phyloP scores from a whole-genome alignment of 2,329 filamentous ascomycete species.

The Hypoxylon sp. region DNA sequence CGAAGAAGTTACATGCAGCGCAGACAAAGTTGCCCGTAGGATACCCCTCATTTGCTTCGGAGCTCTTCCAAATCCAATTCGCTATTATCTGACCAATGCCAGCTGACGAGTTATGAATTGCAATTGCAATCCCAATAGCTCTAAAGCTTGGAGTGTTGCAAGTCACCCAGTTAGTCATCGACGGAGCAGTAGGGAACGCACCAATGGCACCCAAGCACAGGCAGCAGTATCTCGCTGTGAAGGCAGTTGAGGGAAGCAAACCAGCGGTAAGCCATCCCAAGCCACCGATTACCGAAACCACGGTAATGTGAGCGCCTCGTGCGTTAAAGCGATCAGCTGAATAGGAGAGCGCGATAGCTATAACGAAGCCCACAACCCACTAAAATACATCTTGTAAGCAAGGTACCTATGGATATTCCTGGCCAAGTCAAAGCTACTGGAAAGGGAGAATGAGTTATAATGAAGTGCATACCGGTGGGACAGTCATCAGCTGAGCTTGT shows the following conservation, averaged over 20 bases:
- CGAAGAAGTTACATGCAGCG: slow-evolving; percentile 55
- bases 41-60: slow-evolving; percentile 51
- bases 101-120: slow-evolving; percentile 55
- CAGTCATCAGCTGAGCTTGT: slow-evolving; percentile 48
- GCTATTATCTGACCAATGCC: slow-evolving; percentile 56
- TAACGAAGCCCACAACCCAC: slow-evolving; percentile 49
- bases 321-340: slow-evolving; percentile 47
- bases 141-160: slow-evolving; percentile 55
- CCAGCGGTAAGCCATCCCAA: slow-evolving; percentile 52
- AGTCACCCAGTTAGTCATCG: slow-evolving; percentile 56
- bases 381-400: slow-evolving; percentile 9
- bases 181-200: slow-evolving; percentile 54
- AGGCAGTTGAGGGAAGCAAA: slow-evolving; percentile 48
- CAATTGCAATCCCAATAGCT: slow-evolving; percentile 56
- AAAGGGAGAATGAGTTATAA: not conserved
- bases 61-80: slow-evolving; percentile 57
- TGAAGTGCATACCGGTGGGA: slow-evolving; percentile 44
- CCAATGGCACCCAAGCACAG: slow-evolving; percentile 55
- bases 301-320: slow-evolving; percentile 46
- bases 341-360: slow-evolving; percentile 46
- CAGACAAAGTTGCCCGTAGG: slow-evolving; percentile 58
- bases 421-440: not conserved
- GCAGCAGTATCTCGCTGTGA: slow-evolving; percentile 53
- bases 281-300: slow-evolving; percentile 50
- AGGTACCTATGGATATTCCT: no score